Conservation (phyloP, 2,329 filamentous ascomycete genomes). For the Monosporascus sp. region DNA sequence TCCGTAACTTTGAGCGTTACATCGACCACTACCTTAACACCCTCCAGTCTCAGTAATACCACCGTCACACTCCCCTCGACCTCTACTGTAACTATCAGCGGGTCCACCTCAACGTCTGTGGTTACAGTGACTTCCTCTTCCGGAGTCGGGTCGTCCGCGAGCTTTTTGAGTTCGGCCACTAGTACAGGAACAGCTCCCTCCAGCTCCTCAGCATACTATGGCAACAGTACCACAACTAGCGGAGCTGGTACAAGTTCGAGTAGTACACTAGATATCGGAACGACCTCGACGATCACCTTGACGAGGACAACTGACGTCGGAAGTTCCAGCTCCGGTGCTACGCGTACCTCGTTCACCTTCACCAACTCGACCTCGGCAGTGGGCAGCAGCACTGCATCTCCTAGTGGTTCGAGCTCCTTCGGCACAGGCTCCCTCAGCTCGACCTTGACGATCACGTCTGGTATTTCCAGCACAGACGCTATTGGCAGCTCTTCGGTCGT, state of each 20-base stretch:
- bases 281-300: not conserved
- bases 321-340: slow-evolving; percentile 3
- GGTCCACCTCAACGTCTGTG: slow-evolving; percentile 7
- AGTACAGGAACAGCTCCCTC: not conserved
- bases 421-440: not conserved
- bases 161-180: slow-evolving; percentile 5
- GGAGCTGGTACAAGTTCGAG: not conserved
- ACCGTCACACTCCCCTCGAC: slow-evolving; percentile 15
- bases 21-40: slow-evolving; percentile 5
- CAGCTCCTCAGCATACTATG: not conserved
- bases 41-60: slow-evolving; percentile 1
- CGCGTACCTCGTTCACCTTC: slow-evolving; percentile 2
- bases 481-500: slow-evolving; percentile 1
- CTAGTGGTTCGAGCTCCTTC: not conserved
- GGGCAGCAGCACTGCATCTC: not conserved
- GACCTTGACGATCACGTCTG: not conserved
- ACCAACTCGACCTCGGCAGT: not conserved
- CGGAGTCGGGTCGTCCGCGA: slow-evolving; percentile 5
- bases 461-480: slow-evolving; percentile 1
- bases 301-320: not conserved
- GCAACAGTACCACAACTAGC: not conserved
- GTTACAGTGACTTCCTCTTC: slow-evolving; percentile 1
- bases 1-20: slow-evolving; percentile 3
- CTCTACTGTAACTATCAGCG: slow-evolving; percentile 9
- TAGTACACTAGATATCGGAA: not conserved